Base-by-base conservation (phyloP, 108 stramenopile species). In the Skeletonema potamos region DNA sequence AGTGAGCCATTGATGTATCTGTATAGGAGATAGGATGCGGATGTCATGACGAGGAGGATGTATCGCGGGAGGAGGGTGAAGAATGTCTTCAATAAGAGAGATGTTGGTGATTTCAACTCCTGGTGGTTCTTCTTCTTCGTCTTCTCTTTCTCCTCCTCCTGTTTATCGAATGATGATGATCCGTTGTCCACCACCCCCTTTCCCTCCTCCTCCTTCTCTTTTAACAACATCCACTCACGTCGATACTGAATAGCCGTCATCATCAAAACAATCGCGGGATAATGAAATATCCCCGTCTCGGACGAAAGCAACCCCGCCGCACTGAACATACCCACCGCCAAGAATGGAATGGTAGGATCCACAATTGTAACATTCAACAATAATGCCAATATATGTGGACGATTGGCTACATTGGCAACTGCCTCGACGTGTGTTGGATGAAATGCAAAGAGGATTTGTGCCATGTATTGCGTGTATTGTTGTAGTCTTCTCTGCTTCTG, bases 361-460 rank as follows among this genome's bases (percentile, higher is more conserved):
- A 78, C 59, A 20, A 85, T 55, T 13, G 76, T 34, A 0, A 58
- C 28, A 39, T 74, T 75, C 43, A 74, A 85, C 12, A 91, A 44
- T 12, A 91, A 71, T 34, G 89, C 90, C 51, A 94, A 43, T 12
- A 94, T 32, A 72, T 94, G 92, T 20, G 88, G 87, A 62, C 92
- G 90, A 77, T 94, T 94, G 46, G 92, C 92, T 6, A 86, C 89
- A 81, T 94, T 94, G 66, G 87, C 90, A 0, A 90, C 90, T 7
- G 82, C 85, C 69, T 94, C 92, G 10, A 94, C 90, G 63, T 94
- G 92, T 10, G 86, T 77, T 5, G 93, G 90, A 66, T 94, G 93
- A 32, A 91, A 18, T 13, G 61, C 66, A 61, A 93, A 93, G 15
- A 91, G 67, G 4, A 89, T 18, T 51, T 86, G 88, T 61, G 86